Base-by-base conservation (phyloP, 73 alveolate species). In the Uronychia setigera region DNA sequence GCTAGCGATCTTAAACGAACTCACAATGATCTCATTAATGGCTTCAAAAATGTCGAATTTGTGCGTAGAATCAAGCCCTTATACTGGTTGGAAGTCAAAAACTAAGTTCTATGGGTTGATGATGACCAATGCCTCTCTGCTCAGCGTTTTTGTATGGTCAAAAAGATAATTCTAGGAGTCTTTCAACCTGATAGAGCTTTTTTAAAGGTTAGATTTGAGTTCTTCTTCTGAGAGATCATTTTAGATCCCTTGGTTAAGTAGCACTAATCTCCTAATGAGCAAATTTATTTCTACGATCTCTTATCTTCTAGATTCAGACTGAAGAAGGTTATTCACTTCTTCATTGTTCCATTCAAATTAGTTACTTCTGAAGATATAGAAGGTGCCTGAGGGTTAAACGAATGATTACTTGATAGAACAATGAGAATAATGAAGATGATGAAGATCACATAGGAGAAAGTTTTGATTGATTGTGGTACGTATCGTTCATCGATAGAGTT, bases 401-500 rank as follows among this genome's bases (percentile, higher is more conserved):
- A 46, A 5, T 11, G 67, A 46, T 46, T 46, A 46, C 67, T 11
- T 5, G 67, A 5, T 28, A 86, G 74, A 27, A 79, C 28, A 1
- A 86, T 13, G 30, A 86, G 82, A 1, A 34, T 1, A 29, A 86
- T 1, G 86, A 78, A 80, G 27, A 80, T 85, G 26, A 80, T 31
- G 32, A 60, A 79, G 5, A 80, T 80, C 30, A 79, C 92, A 31
- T n/a, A 59, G 31, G 76, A 31, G 29, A 86, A 60, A 60, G 58
- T 57, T 60, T 80, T 86, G 26, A 86, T 86, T n/a, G 78, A 35
- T 32, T 76, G 1, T 26, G 92, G 92, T 9, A 86, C 76, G 35
- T 59, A 86, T 67, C 60, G 79, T 77, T 86, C 92, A 86, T 86
- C 92, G 5, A 86, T 86, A 59, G 92, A 84, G n/a, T 78, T 60